Evolutionary conservation across 2,329 filamentous ascomycete species (phyloP).

Genomic region (Pseudogymnoascus sp.): DNA sequence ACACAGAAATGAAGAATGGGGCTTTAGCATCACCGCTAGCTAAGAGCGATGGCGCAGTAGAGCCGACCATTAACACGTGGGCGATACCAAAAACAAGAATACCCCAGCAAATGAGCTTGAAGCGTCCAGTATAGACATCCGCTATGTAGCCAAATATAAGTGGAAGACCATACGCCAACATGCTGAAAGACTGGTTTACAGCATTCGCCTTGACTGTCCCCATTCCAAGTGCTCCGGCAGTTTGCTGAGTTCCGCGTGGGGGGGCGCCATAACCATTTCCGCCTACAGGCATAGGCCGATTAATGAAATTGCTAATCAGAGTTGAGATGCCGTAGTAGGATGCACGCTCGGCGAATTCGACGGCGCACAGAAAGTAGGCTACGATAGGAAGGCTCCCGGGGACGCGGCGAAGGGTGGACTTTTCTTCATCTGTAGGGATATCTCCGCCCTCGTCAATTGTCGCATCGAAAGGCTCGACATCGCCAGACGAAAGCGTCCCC

Average conservation of each 20-base stretch:
- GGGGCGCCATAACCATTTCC: conserved; percentile 19
- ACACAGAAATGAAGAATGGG: conserved; percentile 30
- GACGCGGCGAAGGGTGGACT: conserved; percentile 51
- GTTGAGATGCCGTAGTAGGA: conserved; percentile 68
- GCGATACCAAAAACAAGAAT: conserved; percentile 50
- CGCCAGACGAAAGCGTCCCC: not conserved
- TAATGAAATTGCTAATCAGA: conserved; percentile 52
- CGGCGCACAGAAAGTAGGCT: conserved; percentile 63
- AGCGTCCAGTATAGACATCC: conserved; percentile 55
- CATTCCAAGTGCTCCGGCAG: conserved; percentile 49
- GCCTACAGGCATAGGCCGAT: conserved; percentile 35
- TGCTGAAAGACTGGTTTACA: conserved; percentile 42
- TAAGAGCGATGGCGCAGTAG: conserved; percentile 26
- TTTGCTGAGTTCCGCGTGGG: conserved; percentile 15
- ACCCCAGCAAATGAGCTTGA: conserved; percentile 46
- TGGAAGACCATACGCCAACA: conserved; percentile 43
- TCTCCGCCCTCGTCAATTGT: not conserved
- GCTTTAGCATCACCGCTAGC: conserved; percentile 26
- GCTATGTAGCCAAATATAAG: conserved; percentile 47
- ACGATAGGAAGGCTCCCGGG: conserved; percentile 57
- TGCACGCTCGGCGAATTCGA: conserved; percentile 69
- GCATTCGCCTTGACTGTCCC: conserved; percentile 47
- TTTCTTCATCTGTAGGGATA: conserved; percentile 48
- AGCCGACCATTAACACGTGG: conserved; percentile 33
- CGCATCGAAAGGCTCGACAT: not conserved